A percentile compares a stretch with the other conserved stretches of the same genome.
Conservation (phyloP, 192 early-diverging fungal species). For the Lobulomyces angularis region DNA sequence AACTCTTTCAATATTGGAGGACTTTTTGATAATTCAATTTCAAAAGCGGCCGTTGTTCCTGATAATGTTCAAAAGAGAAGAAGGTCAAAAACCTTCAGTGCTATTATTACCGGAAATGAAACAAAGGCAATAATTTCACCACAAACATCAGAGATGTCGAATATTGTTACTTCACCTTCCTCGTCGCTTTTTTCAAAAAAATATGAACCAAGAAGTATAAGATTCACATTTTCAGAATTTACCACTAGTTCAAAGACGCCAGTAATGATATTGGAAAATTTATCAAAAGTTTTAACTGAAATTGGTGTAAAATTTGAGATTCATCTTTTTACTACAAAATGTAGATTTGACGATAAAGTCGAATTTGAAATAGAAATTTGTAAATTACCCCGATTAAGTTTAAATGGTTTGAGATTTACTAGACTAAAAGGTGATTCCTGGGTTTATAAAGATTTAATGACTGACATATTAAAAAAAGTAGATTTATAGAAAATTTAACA, state of each 20-base stretch:
- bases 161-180: too few species aligned
- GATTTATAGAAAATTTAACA: conserved; percentile 11
- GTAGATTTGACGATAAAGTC: conserved; percentile 6
- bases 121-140: too few species aligned
- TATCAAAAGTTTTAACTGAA: conserved; percentile 9
- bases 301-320: conserved; percentile 1
- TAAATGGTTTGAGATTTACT: conserved; percentile 8
- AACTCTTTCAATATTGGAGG: too few species aligned
- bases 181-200: too few species aligned
- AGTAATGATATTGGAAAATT: conserved; percentile 10
- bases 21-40: too few species aligned
- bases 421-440: conserved; percentile 10
- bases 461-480: conserved; percentile 8
- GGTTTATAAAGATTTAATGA: conserved; percentile 11
- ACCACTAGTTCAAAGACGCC: conserved; percentile 11
- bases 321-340: conserved; percentile 1
- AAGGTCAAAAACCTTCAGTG: too few species aligned
- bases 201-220: conserved; percentile 7
- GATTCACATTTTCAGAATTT: conserved; percentile 5
- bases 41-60: too few species aligned
- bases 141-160: background rate
- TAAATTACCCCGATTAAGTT: conserved; percentile 6
- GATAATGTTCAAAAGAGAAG: too few species aligned
- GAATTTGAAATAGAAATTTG: conserved; percentile 17
- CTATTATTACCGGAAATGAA: too few species aligned